Evolutionary conservation across 75 land plant genomes (phyloP), one percentile per base, ranked within the genome.

Genomic region (Cryptomeria japonica): DNA sequence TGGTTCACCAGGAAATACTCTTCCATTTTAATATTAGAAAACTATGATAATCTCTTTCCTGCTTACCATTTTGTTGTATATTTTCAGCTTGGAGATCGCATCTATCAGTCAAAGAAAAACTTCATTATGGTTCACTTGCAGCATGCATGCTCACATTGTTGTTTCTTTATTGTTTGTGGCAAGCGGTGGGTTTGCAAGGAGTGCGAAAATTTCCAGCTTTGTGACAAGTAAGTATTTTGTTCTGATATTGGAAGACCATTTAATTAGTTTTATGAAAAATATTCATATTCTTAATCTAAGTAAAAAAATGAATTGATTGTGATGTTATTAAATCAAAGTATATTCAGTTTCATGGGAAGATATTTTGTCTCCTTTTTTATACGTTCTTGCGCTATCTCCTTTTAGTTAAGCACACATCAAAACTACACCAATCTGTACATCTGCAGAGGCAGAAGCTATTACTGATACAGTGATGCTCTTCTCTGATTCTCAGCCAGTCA

Each of bases 111-210:
- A 97, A 98, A 94, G 92, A 98, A 98, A 80, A 98, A 98, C 89
- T 98, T 98, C 88, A 96, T 98, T 31, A 96, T 98, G 97, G 97
- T 98, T 84, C 98, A 98, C 85, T 73, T 98, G 88, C 96, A 96
- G 88, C 94, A 95, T 90, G 89, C 95, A 16, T 98, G 99, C 91
- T 88, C 92, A 36, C 98, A 96, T 86, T 98, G 99, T 86, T 94
- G 96, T 88, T 42, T 82, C 37, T 92, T 96, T 68, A 94, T 98
- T 92, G 91, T 95, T 25, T 91, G 92, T 75, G 99, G 99, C 37
- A 91, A 68, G n/a, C 98, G 98, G 16, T 96, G 98, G 98, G 93
- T 92, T 83, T 98, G 99, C 93, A 88, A 89, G 38, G 94, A 90
- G 58, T 98, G 99, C 92, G 91, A 94, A 82, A 94, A 91, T 76